Conservation (phyloP, 352 stramenopile genomes). For the Blastocystis sp. region DNA sequence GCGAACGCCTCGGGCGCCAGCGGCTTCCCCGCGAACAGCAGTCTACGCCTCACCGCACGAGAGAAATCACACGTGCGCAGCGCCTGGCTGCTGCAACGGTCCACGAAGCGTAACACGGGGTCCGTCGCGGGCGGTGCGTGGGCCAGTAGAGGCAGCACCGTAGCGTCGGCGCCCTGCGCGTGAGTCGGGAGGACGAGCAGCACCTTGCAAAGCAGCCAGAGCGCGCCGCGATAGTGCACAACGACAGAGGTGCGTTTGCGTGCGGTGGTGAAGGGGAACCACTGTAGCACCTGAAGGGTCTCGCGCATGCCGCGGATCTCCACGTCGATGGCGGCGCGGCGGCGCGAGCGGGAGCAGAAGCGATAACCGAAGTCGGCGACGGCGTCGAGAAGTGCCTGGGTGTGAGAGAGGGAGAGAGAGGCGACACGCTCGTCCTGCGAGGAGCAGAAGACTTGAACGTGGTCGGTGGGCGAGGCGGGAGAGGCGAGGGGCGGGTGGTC, state of each 20-base stretch:
- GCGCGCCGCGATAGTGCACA: neutral
- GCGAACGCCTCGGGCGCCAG: slow-evolving; percentile 11
- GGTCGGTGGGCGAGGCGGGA: neutral
- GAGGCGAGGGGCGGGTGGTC: neutral
- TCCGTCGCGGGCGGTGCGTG: neutral
- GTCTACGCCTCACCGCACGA: neutral
- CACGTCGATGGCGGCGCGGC: neutral
- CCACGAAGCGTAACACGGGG: neutral
- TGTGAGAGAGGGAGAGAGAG: neutral
- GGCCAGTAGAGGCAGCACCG: slow-evolving; percentile 24
- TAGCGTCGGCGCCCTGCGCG: slow-evolving; percentile 38
- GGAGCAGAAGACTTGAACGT: slow-evolving; percentile 65
- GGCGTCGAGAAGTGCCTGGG: slow-evolving; percentile 46
- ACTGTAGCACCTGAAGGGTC: slow-evolving; percentile 32
- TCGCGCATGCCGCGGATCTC: slow-evolving; percentile 1
- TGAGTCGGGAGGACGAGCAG: neutral
- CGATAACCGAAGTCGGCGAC: slow-evolving; percentile 14
- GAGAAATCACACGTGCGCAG: slow-evolving; percentile 11
- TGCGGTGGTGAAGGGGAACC: slow-evolving; percentile 65
- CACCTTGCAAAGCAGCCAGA: slow-evolving; percentile 54
- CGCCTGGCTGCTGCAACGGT: slow-evolving; percentile 8
- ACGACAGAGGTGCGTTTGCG: slow-evolving; percentile 49
- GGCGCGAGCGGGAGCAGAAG: slow-evolving; percentile 1
- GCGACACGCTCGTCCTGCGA: slow-evolving; percentile 63
- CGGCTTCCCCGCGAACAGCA: slow-evolving; percentile 58